A percentile compares a stretch with the other conserved stretches of the same genome.
phyloP scores from a whole-genome alignment of 495 filamentous ascomycete genomes.

The Cercophora scortea region DNA sequence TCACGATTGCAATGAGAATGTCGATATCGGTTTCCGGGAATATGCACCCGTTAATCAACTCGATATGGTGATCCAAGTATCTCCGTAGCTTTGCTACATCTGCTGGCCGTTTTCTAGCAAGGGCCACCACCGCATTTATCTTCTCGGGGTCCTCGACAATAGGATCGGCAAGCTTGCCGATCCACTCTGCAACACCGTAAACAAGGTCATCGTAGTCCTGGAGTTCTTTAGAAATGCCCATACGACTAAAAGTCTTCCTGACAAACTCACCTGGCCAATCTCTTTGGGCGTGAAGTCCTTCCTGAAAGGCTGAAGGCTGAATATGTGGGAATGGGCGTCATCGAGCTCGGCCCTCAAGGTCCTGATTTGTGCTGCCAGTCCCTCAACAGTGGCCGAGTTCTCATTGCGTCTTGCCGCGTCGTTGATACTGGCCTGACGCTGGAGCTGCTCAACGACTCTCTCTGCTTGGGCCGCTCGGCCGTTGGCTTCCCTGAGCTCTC shows the following conservation, averaged over 20 bases:
- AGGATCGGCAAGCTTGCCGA: conserved; percentile 15
- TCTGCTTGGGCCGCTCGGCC: conserved; percentile 12
- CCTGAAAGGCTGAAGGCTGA: conserved; percentile 24
- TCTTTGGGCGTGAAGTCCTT: conserved; percentile 20
- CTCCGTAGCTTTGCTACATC: conserved; percentile 6
- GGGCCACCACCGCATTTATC: conserved; percentile 2
- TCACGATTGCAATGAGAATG: conserved; percentile 21
- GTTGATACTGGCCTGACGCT: neutral
- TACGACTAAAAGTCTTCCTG: neutral
- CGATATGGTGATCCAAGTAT: conserved; percentile 9
- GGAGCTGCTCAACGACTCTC: conserved; percentile 4
- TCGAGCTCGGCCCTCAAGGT: conserved; percentile 12
- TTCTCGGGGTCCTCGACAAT: conserved; percentile 13
- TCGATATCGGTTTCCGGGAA: conserved; percentile 27
- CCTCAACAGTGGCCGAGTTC: neutral
- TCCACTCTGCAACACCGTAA: conserved; percentile 16
- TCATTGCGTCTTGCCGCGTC: neutral
- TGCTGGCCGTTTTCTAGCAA: conserved; percentile 4
- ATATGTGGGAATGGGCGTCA: conserved; percentile 25
- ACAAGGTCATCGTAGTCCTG: conserved; percentile 22
- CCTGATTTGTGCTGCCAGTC: conserved; percentile 7
- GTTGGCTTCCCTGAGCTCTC: conserved; percentile 4
- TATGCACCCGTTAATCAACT: conserved; percentile 9
- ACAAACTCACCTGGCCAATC: conserved; percentile 14
- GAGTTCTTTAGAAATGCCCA: neutral